Evolutionary conservation across 257 asterid species (phyloP), one percentile per base, ranked within the genome.

Genomic region (Orobanche coerulescens): DNA sequence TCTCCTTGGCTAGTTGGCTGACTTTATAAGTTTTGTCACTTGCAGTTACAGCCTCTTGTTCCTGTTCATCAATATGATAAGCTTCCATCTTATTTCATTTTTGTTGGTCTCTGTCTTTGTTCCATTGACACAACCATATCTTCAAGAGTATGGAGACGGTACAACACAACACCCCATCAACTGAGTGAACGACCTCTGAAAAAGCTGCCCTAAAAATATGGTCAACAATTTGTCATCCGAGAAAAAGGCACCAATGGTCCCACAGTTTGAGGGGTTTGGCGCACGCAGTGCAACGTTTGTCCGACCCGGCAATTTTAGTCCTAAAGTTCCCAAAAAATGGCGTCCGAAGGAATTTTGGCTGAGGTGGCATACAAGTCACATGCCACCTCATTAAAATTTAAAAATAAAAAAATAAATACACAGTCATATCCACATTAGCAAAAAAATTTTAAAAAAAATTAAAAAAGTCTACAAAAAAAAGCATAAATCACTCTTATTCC

Each of bases 111-210:
- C n/a, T 16, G 85, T 92, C 53, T 92, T 92, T 58, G 52, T 88
- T 61, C 98, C 98, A 31, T 66, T 92, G 71, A 86, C 96, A 20
- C 98, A 92, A 68, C 96, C 98, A 12, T 92, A 78, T 76, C 95
- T 92, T 72, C 96, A 88, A 1, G 98, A 92, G 77, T 92, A 92
- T 61, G 98, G 98, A 54, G 98, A 88, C 88, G 98, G 98, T 92
- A 92, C 71, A 92, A 88, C 62, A 43, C 94, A 55, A 88, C 95
- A 34, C 98, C 98, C 28, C 95, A 96, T 55, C 81, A 96, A 51
- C 78, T 92, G 79, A 88, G 98, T 68, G 98, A 92, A 72, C 69
- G 84, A 72, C 96, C 98, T 58, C 88, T 88, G 19, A 75, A 83
- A 58, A 94, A 88, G 71, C 81, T 82, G 23, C 95, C 98, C 19